Conservation (phyloP, 2,329 filamentous ascomycete species). For the Aureobasidium musti region DNA sequence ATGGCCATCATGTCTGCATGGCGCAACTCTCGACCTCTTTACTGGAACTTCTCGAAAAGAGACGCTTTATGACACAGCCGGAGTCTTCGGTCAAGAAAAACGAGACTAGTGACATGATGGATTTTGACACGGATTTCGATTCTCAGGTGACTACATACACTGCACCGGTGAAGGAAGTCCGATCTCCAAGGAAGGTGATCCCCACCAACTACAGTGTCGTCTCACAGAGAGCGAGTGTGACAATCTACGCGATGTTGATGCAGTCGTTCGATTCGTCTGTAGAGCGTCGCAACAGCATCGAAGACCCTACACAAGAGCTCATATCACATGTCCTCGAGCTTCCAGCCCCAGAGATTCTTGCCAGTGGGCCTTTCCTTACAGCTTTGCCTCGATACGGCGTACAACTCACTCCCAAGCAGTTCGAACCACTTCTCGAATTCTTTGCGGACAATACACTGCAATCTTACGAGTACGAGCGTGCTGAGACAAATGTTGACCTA, state of each 20-base stretch:
- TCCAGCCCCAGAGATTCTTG: slow-evolving; percentile 32
- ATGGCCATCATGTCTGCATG: slow-evolving; percentile 4
- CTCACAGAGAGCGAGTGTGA: slow-evolving; percentile 13
- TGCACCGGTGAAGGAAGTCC: not conserved
- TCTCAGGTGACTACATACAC: slow-evolving; percentile 20
- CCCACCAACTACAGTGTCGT: not conserved
- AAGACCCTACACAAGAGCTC: not conserved
- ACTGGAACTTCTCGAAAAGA: slow-evolving; percentile 6
- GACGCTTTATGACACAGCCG: slow-evolving; percentile 4
- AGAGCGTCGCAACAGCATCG: not conserved
- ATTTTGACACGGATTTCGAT: slow-evolving; percentile 28
- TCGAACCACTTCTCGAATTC: slow-evolving; percentile 51
- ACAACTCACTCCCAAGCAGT: slow-evolving; percentile 39
- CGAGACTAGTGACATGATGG: slow-evolving; percentile 26
- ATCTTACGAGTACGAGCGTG: slow-evolving; percentile 65
- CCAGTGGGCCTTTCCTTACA: slow-evolving; percentile 35
- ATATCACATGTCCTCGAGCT: slow-evolving; percentile 11
- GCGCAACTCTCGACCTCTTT: not conserved
- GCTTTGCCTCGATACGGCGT: slow-evolving; percentile 33
- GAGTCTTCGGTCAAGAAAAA: not conserved
- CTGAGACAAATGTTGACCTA: slow-evolving; percentile 69
- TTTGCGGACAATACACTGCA: slow-evolving; percentile 53
- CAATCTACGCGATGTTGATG: slow-evolving; percentile 22
- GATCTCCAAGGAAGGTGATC: not conserved
- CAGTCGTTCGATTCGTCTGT: not conserved